Evolutionary conservation across 495 filamentous ascomycete genomes (phyloP).

Genomic region (Chaetomidium leptoderma): DNA sequence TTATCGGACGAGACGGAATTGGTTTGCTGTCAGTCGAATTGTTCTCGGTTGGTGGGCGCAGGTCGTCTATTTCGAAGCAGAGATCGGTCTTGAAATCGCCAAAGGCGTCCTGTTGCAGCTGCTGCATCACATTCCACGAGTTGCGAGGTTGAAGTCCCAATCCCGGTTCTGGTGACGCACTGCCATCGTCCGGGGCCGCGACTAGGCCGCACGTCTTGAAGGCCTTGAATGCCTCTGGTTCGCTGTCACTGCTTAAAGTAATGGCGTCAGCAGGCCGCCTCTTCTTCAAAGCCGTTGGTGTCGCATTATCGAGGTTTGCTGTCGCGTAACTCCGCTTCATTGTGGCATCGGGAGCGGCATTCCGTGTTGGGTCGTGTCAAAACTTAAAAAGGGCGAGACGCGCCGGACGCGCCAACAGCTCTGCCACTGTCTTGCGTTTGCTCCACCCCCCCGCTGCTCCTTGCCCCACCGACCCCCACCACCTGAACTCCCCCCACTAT

Average conservation of each 20-base stretch:
- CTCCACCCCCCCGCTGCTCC: background rate
- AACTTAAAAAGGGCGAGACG: background rate
- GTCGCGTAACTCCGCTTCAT: slow-evolving; percentile 1
- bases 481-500: background rate
- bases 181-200: background rate
- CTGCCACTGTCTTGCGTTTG: background rate
- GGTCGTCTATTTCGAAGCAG: slow-evolving; percentile 6
- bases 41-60: background rate
- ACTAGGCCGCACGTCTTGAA: background rate
- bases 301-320: background rate
- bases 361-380: background rate
- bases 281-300: background rate
- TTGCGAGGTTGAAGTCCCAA: background rate
- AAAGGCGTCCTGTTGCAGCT: slow-evolving; percentile 11
- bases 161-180: background rate
- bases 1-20: too few species aligned
- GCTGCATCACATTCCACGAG: slow-evolving; percentile 1
- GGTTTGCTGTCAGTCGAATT: background rate
- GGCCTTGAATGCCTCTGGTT: background rate
- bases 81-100: slow-evolving; percentile 13
- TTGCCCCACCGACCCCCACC: background rate
- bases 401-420: background rate
- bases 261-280: background rate
- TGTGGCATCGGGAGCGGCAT: background rate
- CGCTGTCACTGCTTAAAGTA: slow-evolving; percentile 6